Base-by-base conservation (phyloP, 2,329 filamentous ascomycete species). In the Botryotinia globosa region DNA sequence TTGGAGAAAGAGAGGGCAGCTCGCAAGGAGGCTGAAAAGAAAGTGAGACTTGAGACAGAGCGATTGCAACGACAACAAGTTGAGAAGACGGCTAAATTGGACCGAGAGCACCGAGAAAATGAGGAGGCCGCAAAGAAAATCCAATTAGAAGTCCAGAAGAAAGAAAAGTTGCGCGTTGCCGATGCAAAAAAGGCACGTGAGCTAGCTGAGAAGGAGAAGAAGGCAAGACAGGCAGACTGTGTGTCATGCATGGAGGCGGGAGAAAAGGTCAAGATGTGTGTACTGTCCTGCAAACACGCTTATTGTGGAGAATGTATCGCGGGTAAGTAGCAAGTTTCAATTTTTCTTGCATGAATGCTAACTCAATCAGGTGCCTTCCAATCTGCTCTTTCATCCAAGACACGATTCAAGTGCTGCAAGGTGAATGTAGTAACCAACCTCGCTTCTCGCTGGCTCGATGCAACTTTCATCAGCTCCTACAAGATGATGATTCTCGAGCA, bases 401-500 rank as follows among this genome's bases (percentile, higher is more conserved):
- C 42, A 3, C 66, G 59, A 14, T 78, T 78, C 63, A 73, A 75
- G 72, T 78, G 76, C 64, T 78, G 75, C 64, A 72, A 69, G 34
- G 58, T 45, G 18, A 63, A 70, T 20, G 42, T 76, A n/a, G 42
- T 69, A 1, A 34, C 64, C 18, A 48, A 1, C 22, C 45, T 22
- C 29, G 56, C 44, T 42, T 77, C 63, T 48, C 29, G 42, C 22
- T 72, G 51, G 63, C 51, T 72, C 44, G 67, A 74, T 32, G 18
- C 54, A 9, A 39, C 71, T 18, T 76, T 79, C 45, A 34, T 74
- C 25, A 54, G 59, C 22, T 72, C 73, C 37, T 80, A 79, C 39
- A 62, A 72, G n/a, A 59, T 74, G 18, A 66, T 80, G 22, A 39
- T 75, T n/a, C 74, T 78, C 16, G 78, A 81, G 62, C 74, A 78